Percentiles rank a stretch among this genome's conserved stretches.
Conservation (phyloP, 352 stramenopile genomes). For the Pythium insidiosum region DNA sequence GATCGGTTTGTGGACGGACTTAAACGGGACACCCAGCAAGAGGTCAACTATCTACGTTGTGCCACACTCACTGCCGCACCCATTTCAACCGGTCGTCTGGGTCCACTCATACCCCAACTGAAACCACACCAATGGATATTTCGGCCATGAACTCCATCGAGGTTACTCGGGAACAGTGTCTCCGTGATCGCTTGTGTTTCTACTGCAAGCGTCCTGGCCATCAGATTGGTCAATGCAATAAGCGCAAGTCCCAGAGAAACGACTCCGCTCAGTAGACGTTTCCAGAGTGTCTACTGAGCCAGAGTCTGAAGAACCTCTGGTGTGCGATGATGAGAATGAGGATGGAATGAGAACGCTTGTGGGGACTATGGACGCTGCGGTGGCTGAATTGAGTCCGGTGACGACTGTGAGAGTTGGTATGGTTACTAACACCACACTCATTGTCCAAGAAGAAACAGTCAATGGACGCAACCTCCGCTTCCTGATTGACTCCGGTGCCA, state of each 20-base stretch:
- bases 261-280: not conserved
- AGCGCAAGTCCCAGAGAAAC: not conserved
- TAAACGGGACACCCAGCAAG: slow-evolving; percentile 6
- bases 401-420: too few species aligned
- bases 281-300: not conserved
- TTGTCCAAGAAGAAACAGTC: too few species aligned
- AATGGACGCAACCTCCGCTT: too few species aligned
- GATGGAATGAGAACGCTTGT: too few species aligned
- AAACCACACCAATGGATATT: not conserved
- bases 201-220: not conserved
- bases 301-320: not conserved
- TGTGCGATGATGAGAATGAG: too few species aligned
- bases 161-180: not conserved
- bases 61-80: too few species aligned
- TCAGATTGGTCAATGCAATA: not conserved
- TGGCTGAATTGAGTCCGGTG: too few species aligned
- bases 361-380: too few species aligned
- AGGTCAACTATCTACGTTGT: slow-evolving; percentile 9
- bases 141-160: not conserved
- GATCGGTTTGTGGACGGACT: slow-evolving; percentile 12
- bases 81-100: too few species aligned
- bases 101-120: slow-evolving; percentile 7
- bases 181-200: not conserved
- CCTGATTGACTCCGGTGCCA: not conserved
- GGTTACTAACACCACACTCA: too few species aligned